These are phyloP conservation scores for Didymella glomerata DNA, from an alignment of 2,329 filamentous ascomycete species.

Conservation along the genomic window DNA sequence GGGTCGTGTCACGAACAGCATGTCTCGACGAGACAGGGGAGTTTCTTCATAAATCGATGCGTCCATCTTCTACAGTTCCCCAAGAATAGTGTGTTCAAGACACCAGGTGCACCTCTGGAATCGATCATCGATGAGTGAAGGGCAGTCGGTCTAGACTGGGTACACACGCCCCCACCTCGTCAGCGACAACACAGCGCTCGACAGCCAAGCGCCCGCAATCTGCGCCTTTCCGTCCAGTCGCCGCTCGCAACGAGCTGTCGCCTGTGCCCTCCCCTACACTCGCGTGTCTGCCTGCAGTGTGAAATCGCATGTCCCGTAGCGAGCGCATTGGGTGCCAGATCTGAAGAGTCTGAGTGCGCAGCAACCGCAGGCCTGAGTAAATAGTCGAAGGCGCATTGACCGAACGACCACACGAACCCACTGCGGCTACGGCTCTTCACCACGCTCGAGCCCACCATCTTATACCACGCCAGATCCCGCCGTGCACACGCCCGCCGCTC, in stretches of 20 bases:
- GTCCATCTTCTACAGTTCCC: too few relatives aligned
- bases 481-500: slow-evolving; percentile 9
- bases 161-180: slow-evolving; percentile 33
- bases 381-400: slow-evolving; percentile 45
- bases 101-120: too few relatives aligned
- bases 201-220: slow-evolving; percentile 37
- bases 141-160: slow-evolving; percentile 24
- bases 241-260: slow-evolving; percentile 29
- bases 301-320: slow-evolving; percentile 28
- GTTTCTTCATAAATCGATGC: slow-evolving; percentile 4
- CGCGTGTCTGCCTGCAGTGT: slow-evolving; percentile 33
- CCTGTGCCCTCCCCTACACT: slow-evolving; percentile 15
- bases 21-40: slow-evolving; percentile 12
- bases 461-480: slow-evolving; percentile 18
- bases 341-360: slow-evolving; percentile 5
- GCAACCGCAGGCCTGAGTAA: slow-evolving; percentile 8
- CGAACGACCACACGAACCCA: slow-evolving; percentile 13
- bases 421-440: slow-evolving; percentile 28
- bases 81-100: background rate
- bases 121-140: background rate
- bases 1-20: slow-evolving; percentile 12
- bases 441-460: slow-evolving; percentile 26
- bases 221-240: slow-evolving; percentile 34
- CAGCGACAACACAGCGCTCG: slow-evolving; percentile 20
- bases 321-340: slow-evolving; percentile 34